Base-by-base conservation (phyloP, 2,329 filamentous ascomycete genomes). In the Sporothrix mexicana region DNA sequence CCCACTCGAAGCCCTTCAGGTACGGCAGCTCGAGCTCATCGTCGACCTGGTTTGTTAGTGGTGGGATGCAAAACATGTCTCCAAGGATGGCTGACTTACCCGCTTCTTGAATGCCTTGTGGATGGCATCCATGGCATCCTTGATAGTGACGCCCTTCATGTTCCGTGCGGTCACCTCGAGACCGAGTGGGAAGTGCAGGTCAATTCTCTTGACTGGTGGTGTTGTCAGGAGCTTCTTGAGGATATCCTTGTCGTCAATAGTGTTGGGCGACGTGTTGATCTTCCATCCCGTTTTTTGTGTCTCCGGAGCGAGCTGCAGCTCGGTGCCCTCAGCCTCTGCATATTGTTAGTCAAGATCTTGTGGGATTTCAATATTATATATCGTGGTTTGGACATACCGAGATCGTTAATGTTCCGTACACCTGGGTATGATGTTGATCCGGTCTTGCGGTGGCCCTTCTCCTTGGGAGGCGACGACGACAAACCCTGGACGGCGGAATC, bases 21-120 rank as follows among this genome's bases (percentile, higher is more conserved):
- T 95, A 94, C 76, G 95, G 93, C 77, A 88, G 87, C 72, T 95
- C 93, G 74, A 98, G 87, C 82, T 98, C 95, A 81, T 98, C 95
- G 79, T 98, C 95, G 74, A 92, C 88, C 95, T 97, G 78, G 75
- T 13, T 51, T 66, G 45, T 53, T 17, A 70, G 36, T n/a, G 17
- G 62, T 45, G 43, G 64, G 25, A 71, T 36, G 13, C 0, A 1
- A 47, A 47, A 61, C 51, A 6, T 5, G 15, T 10, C 43, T 2
- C 15, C 25, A 30, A 12, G n/a, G 20, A n/a, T 1, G 2, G 7
- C 25, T 2, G 20, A 82, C 90, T 78, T 83, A 95, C 95, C 89
- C 95, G 92, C 90, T 98, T 98, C 89, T 97, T 97, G 87, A 93
- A 97, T 78, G 93, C 89, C 87, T 97, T 98, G 88, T 97, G 87